Percentiles rank a stretch among this genome's conserved stretches.
These are phyloP conservation scores for Picea glauca DNA, from an alignment of 75 land plant genomes.

Conservation along the genomic window DNA sequence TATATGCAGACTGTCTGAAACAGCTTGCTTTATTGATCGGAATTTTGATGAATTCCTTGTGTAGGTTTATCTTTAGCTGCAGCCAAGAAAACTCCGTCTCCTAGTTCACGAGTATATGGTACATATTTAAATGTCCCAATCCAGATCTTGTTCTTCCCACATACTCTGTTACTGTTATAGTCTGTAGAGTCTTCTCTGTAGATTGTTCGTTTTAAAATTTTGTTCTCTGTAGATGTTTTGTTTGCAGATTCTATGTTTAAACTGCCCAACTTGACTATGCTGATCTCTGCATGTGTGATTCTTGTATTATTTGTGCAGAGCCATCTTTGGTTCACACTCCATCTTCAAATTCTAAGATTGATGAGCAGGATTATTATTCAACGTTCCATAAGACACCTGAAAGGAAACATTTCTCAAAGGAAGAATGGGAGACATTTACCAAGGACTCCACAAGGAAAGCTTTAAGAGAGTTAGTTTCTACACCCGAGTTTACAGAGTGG, in stretches of 20 bases:
- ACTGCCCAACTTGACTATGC: too few relatives aligned
- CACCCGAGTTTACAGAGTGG: conserved; percentile 84
- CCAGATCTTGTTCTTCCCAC: neutral
- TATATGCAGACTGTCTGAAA: neutral
- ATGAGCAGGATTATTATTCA: conserved; percentile 43
- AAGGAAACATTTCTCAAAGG: conserved; percentile 52
- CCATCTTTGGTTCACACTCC: neutral
- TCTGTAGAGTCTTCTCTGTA: too few relatives aligned
- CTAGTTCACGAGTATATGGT: conserved; percentile 1
- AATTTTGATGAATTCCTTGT: neutral
- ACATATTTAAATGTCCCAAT: neutral
- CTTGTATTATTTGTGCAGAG: too few relatives aligned
- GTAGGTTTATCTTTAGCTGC: conserved; percentile 4
- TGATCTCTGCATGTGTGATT: too few relatives aligned
- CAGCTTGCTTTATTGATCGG: neutral
- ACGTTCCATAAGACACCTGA: conserved; percentile 68
- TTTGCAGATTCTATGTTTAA: neutral
- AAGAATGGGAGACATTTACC: conserved; percentile 75
- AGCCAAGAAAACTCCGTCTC: neutral
- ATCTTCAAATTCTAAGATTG: conserved; percentile 5
- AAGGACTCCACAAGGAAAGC: conserved; percentile 48
- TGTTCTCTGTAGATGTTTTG: neutral
- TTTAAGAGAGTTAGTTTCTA: conserved; percentile 55
- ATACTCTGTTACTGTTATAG: too few relatives aligned
- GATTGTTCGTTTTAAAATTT: neutral